Conservation (phyloP, 2,329 filamentous ascomycete genomes). For the Botrytis elliptica region DNA sequence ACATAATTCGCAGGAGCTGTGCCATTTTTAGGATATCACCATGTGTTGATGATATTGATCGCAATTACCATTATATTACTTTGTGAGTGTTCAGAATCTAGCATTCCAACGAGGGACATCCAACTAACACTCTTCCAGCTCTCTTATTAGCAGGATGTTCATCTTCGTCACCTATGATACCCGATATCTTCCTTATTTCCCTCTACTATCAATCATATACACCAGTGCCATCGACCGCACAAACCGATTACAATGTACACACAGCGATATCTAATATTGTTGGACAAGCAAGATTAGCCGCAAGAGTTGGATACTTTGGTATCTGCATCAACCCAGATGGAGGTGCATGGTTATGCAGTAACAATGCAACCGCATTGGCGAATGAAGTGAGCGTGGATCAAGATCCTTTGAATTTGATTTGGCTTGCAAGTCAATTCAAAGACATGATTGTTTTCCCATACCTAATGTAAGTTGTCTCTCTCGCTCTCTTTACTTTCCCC, state of each 20-base stretch:
- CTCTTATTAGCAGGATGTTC: conserved; percentile 92
- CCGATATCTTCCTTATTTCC: conserved; percentile 95
- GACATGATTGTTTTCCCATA: conserved; percentile 98
- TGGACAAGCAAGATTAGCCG: conserved; percentile 77
- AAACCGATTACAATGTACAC: conserved; percentile 86
- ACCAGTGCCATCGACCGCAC: conserved; percentile 76
- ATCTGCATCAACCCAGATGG: conserved; percentile 93
- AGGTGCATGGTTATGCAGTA: conserved; percentile 90
- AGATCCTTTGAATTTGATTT: conserved; percentile 94
- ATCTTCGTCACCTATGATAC: conserved; percentile 91
- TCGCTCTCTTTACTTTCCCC: not conserved
- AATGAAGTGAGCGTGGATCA: conserved; percentile 87
- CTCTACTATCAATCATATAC: conserved; percentile 87
- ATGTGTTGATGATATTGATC: conserved; percentile 97
- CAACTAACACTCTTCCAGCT: conserved; percentile 52
- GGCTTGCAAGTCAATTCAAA: conserved; percentile 96
- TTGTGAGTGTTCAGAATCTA: conserved; percentile 59
- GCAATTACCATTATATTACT: conserved; percentile 90
- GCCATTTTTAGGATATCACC: conserved; percentile 70
- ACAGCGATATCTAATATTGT: conserved; percentile 88
- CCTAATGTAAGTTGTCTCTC: conserved; percentile 67
- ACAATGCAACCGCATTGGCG: conserved; percentile 91
- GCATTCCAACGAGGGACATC: conserved; percentile 17
- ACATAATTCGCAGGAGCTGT: conserved; percentile 53
- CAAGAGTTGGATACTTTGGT: conserved; percentile 95